Evolutionary conservation across 2,329 filamentous ascomycete species (phyloP), one percentile per base, ranked within the genome.

Genomic region (Diaporthe amygdali): DNA sequence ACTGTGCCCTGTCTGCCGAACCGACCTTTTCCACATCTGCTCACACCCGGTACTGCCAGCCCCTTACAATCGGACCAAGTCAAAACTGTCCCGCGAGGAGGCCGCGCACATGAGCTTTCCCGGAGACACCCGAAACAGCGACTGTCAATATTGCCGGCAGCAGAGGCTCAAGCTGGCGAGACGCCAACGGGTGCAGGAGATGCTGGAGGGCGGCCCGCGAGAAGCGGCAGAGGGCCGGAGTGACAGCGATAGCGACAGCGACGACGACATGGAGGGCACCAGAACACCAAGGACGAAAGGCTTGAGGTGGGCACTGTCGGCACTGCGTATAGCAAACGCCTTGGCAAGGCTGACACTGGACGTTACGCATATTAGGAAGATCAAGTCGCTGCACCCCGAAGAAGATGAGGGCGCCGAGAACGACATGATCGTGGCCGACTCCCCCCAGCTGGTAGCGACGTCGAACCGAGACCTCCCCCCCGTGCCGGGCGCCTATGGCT

Each of bases 141-240:
- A 70, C 52, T 73, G 72, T 67, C 20, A 27, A 15, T 73, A 64
- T 55, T 73, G 72, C 70, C 71, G 66, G 81, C 95, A 92, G 83
- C 93, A 94, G 78, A 89, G 93, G 75, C 89, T 92, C 79, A 95
- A 94, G 82, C 90, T 90, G 69, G 89, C 90, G 78, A 88, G 87
- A 75, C 86, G 88, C 54, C 89, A 91, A 72, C 87, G 88, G 77
- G 86, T 89, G 72, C 87, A 90, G 78, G 90, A 88, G 76, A 85
- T 81, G 41, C 76, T 76, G 1, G 78, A 82, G 41, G 81, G 69
- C 5, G 56, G 69, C 4, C 44, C 52, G 34, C 34, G 51, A 14
- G 37, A 37, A 15, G 2, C 61, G 32, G 25, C 41, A 10, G 66
- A 68, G 30, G 63, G 47, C 34, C 30, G 52, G 10, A 30, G 52